These are phyloP conservation scores for Cryptococcus sp. DNA, from an alignment of 1,284 basidiomycete genomes.

Conservation along the genomic window DNA sequence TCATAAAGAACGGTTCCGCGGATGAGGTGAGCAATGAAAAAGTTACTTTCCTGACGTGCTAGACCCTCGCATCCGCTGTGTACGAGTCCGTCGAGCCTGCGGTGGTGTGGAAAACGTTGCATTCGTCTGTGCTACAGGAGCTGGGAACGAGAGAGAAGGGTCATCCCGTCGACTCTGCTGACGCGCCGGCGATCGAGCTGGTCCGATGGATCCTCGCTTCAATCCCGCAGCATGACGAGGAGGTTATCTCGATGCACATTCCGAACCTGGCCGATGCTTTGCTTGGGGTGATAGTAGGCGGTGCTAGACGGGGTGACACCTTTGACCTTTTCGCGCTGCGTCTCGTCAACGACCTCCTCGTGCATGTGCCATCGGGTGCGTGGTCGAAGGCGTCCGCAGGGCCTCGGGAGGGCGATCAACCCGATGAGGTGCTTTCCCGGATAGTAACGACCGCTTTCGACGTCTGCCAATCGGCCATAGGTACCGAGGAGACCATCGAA, in stretches of 20 bases:
- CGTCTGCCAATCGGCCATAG: neutral
- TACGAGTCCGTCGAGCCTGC: slow-evolving; percentile 92
- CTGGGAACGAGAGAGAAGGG: slow-evolving; percentile 3
- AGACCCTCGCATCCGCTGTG: slow-evolving; percentile 82
- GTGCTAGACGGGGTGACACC: neutral
- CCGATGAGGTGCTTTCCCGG: slow-evolving; percentile 17
- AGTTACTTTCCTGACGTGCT: slow-evolving; percentile 59
- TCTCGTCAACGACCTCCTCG: slow-evolving; percentile 13
- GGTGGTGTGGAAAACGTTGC: slow-evolving; percentile 79
- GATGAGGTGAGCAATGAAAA: neutral
- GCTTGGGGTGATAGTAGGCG: slow-evolving; percentile 3
- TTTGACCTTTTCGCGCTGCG: neutral
- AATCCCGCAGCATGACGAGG: slow-evolving; percentile 58
- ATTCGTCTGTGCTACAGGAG: slow-evolving; percentile 58
- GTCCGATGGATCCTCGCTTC: slow-evolving; percentile 53
- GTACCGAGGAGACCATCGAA: neutral
- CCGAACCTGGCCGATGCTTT: slow-evolving; percentile 30
- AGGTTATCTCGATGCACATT: slow-evolving; percentile 41
- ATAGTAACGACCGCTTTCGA: slow-evolving; percentile 29
- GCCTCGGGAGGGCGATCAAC: slow-evolving; percentile 8
- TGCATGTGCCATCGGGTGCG: neutral
- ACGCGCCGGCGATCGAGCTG: slow-evolving; percentile 40
- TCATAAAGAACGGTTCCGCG: slow-evolving; percentile 20
- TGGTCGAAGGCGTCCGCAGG: neutral
- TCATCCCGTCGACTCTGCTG: slow-evolving; percentile 2